Conservation (phyloP, 140 eudicot species). For the Ambrosia hybrid region DNA sequence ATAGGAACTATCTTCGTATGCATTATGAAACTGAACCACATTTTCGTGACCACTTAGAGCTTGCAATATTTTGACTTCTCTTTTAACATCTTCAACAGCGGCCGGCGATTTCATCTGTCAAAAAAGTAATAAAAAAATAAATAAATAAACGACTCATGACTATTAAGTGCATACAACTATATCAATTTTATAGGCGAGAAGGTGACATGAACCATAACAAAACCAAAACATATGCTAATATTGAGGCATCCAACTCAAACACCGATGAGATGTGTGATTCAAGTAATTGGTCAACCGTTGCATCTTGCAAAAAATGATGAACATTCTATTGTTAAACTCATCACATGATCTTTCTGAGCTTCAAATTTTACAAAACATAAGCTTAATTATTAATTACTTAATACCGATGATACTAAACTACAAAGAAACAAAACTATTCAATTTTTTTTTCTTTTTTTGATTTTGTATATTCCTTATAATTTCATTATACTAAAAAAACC, state of each 20-base stretch:
- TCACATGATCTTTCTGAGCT: background rate
- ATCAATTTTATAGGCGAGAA: background rate
- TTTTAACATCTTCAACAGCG: slow-evolving; percentile 93
- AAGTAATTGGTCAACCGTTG: slow-evolving; percentile 18
- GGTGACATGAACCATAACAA: slow-evolving; percentile 1
- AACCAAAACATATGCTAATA: background rate
- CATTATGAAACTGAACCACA: slow-evolving; percentile 85
- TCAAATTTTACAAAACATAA: background rate
- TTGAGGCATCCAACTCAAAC: background rate
- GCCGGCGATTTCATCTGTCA: slow-evolving; percentile 78
- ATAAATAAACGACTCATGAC: background rate
- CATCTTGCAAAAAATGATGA: background rate
- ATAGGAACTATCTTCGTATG: slow-evolving; percentile 85
- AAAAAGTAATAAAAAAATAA: background rate
- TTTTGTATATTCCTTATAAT: no score
- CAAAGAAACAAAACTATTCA: background rate
- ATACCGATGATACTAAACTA: background rate
- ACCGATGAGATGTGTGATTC: slow-evolving; percentile 11
- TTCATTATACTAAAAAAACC: no score
- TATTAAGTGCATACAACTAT: slow-evolving; percentile 4
- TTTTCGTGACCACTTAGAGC: slow-evolving; percentile 94
- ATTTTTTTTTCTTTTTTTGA: no score
- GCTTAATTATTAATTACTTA: background rate
- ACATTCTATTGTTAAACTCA: background rate
- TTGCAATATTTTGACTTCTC: slow-evolving; percentile 91